These are phyloP conservation scores for Flaveria bidentis DNA, from an alignment of 129 eudicot species.

Conservation along the genomic window DNA sequence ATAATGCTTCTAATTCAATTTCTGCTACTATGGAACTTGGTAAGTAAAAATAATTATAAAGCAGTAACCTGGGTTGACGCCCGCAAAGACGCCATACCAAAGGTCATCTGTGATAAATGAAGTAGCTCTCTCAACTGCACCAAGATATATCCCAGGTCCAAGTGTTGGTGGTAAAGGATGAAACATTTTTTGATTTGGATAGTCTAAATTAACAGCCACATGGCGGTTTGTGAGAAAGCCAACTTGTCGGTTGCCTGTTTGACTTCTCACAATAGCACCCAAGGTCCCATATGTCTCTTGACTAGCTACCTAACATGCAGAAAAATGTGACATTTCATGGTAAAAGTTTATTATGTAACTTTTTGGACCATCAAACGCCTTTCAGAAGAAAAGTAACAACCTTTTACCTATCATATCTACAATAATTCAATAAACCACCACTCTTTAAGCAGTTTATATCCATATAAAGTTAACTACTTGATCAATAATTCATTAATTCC, in stretches of 20 bases:
- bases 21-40: constrained; percentile 11
- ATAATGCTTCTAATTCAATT: neutral
- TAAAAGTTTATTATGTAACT: neutral
- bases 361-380: neutral
- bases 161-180: constrained; percentile 97
- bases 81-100: constrained; percentile 96
- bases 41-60: neutral
- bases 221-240: constrained; percentile 97
- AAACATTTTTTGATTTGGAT: constrained; percentile 97
- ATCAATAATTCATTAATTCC: constrained; percentile 7
- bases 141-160: constrained; percentile 96
- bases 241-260: constrained; percentile 86
- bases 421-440: constrained; percentile 18
- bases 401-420: constrained; percentile 2
- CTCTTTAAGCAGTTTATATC: constrained; percentile 3
- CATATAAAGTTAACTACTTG: constrained; percentile 10
- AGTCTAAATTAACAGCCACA: constrained; percentile 89
- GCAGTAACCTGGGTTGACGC: constrained; percentile 82
- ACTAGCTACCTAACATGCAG: constrained; percentile 69
- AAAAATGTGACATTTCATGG: neutral
- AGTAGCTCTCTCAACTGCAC: constrained; percentile 97
- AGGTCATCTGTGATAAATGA: constrained; percentile 94
- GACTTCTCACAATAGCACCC: constrained; percentile 99
- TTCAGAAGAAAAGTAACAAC: neutral
- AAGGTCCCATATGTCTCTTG: constrained; percentile 95